These are phyloP conservation scores for Pyrus betulifolia DNA, from an alignment of 306 rosid genomes.

Conservation along the genomic window DNA sequence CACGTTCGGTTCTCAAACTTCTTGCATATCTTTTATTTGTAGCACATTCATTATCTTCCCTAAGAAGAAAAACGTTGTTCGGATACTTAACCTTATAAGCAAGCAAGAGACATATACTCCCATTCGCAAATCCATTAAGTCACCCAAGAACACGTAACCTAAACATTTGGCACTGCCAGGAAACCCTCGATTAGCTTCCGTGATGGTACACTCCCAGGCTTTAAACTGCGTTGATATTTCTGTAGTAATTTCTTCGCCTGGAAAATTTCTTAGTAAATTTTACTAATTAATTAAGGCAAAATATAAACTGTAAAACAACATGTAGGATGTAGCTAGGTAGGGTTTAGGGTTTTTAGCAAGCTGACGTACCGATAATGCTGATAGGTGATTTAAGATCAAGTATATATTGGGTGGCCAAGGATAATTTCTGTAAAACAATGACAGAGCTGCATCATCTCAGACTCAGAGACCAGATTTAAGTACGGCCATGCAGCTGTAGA, in stretches of 20 bases:
- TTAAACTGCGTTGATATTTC: too few relatives aligned
- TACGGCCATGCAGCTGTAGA: background rate
- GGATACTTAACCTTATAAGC: background rate
- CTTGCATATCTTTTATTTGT: background rate
- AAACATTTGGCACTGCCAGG: background rate
- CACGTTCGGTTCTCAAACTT: background rate
- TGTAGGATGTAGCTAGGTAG: background rate
- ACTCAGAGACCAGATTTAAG: background rate
- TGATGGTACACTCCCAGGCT: background rate
- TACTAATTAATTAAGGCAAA: background rate
- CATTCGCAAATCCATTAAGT: background rate
- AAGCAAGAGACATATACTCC: background rate
- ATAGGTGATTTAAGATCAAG: background rate
- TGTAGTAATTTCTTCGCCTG: background rate
- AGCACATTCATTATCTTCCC: background rate
- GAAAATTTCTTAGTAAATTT: too few relatives aligned
- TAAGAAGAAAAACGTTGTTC: background rate
- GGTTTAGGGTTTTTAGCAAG: background rate
- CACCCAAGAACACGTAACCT: background rate
- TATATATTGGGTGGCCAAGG: background rate
- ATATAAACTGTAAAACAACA: background rate
- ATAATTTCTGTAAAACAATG: background rate
- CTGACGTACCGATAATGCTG: too few relatives aligned
- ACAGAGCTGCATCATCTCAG: background rate
- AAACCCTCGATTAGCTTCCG: background rate